These are phyloP conservation scores for Botrytis galanthina DNA, from an alignment of 2,329 filamentous ascomycete species.

Conservation along the genomic window DNA sequence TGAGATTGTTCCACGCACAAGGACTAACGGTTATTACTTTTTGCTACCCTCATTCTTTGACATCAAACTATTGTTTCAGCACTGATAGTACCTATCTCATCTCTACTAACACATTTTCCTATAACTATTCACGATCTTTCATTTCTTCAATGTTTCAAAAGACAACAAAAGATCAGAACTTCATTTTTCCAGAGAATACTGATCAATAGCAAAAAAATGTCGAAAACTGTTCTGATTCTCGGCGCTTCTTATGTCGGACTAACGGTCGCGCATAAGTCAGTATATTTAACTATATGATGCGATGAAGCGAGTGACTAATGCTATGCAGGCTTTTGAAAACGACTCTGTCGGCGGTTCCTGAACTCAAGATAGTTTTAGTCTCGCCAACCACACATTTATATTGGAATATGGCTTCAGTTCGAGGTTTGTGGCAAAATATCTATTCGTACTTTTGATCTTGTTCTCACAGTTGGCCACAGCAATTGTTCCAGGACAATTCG, in stretches of 20 bases:
- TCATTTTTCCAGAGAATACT: neutral
- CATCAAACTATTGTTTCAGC: slow-evolving; percentile 15
- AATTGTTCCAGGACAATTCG: slow-evolving; percentile 45
- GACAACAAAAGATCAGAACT: neutral
- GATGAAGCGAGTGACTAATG: neutral
- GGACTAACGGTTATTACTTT: neutral
- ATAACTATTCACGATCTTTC: neutral
- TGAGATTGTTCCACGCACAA: neutral
- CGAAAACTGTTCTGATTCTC: slow-evolving; percentile 48
- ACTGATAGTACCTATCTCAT: neutral
- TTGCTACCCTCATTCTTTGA: slow-evolving; percentile 13
- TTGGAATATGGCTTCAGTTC: slow-evolving; percentile 50
- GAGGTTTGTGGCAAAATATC: slow-evolving; percentile 35
- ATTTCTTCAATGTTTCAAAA: slow-evolving; percentile 1
- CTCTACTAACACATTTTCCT: neutral
- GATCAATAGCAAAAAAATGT: slow-evolving; percentile 24
- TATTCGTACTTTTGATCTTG: neutral
- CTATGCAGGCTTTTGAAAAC: slow-evolving; percentile 47
- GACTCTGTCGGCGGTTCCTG: slow-evolving; percentile 35
- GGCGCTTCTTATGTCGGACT: slow-evolving; percentile 55
- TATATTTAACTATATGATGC: neutral
- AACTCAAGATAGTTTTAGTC: slow-evolving; percentile 54
- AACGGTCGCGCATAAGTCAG: slow-evolving; percentile 48
- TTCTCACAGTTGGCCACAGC: slow-evolving; percentile 15
- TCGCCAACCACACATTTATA: slow-evolving; percentile 51